These are phyloP conservation scores for Aspergillus jensenii DNA, from an alignment of 2,329 filamentous ascomycete genomes.

Conservation along the genomic window DNA sequence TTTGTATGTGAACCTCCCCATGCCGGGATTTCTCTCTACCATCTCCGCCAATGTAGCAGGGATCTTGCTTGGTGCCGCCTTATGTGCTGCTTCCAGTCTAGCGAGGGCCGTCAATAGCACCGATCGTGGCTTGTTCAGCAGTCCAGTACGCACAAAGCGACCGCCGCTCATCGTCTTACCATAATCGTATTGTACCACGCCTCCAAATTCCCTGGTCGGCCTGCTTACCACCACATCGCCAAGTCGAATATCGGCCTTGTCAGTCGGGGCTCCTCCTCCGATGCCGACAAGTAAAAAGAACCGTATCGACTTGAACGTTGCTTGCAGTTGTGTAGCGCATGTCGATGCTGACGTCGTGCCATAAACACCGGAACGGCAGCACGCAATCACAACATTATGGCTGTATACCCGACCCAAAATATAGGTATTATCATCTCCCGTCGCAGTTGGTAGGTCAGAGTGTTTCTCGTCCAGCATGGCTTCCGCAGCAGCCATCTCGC, in stretches of 20 bases:
- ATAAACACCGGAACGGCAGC: conserved; percentile 1
- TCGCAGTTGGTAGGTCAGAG: too few relatives aligned
- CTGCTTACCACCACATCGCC: conserved; percentile 4
- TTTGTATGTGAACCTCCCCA: too few relatives aligned
- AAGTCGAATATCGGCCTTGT: conserved; percentile 8
- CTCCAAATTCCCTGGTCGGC: background rate
- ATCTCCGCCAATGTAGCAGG: too few relatives aligned
- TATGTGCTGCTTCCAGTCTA: too few relatives aligned
- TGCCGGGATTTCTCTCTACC: too few relatives aligned
- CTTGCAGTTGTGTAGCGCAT: background rate
- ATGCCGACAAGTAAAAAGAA: conserved; percentile 13
- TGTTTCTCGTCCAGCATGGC: conserved; percentile 10
- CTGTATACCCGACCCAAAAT: too few relatives aligned
- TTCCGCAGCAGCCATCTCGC: conserved; percentile 10
- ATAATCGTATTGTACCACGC: conserved; percentile 21
- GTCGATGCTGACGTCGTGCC: conserved; percentile 6
- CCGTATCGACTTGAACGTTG: background rate
- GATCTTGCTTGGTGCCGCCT: too few relatives aligned
- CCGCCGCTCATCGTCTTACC: too few relatives aligned
- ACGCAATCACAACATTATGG: conserved; percentile 11
- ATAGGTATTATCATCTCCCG: too few relatives aligned
- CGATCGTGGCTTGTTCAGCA: too few relatives aligned
- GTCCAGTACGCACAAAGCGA: too few relatives aligned
- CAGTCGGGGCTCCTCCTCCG: conserved; percentile 9
- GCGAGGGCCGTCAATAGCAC: too few relatives aligned